Evolutionary conservation across 805 yeast genomes (phyloP), one percentile per base, ranked within the genome.

Genomic region (Yarrowia sp.): DNA sequence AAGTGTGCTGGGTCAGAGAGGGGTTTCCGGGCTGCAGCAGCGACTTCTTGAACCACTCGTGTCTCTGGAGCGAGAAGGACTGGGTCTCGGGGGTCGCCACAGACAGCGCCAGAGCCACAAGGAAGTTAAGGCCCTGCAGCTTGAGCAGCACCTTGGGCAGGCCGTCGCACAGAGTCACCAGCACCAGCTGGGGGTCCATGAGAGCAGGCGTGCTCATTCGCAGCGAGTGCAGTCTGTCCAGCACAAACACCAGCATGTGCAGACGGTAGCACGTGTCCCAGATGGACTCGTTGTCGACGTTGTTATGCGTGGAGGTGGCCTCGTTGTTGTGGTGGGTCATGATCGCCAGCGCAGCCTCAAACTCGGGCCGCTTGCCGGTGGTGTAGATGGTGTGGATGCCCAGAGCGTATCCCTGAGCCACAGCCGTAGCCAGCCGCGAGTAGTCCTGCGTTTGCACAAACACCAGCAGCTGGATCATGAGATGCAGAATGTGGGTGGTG

Each of bases 391-490:
- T 55, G 29, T 38, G 47, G 19, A 55, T 36, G 13, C 42, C 41
- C 7, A 55, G 47, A 29, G 61, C 68, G 51, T 66, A 66, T 10
- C 70, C 67, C 21, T 69, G 61, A n/a, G 70, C 68, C n/a, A 74
- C 68, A 6, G 76, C 75, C 6, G 76, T 68, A 1, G 77, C 77
- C 8, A 76, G 68, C 73, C 76, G 72, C 31, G 67, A 63, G 16
- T 66, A 66, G 33, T 69, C 75, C 12, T 68, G 66, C 16, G 72
- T 68, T 62, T 66, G 70, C 61, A 68, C 69, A 59, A 68, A 75
- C 66, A 72, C 68, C 35, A 76, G 66, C 41, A 73, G 63, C 58
- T 71, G 63, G 12, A 76, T 68, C 69, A 73, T 75, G 31, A 70
- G 63, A 12, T 71, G 66, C 53, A 76, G 69, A 27, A 73, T 63